A percentile compares a stretch with the other conserved stretches of the same genome.
phyloP scores from a whole-genome alignment of 176 grass and related monocot species.

The Echinochloa phyllopogon region DNA sequence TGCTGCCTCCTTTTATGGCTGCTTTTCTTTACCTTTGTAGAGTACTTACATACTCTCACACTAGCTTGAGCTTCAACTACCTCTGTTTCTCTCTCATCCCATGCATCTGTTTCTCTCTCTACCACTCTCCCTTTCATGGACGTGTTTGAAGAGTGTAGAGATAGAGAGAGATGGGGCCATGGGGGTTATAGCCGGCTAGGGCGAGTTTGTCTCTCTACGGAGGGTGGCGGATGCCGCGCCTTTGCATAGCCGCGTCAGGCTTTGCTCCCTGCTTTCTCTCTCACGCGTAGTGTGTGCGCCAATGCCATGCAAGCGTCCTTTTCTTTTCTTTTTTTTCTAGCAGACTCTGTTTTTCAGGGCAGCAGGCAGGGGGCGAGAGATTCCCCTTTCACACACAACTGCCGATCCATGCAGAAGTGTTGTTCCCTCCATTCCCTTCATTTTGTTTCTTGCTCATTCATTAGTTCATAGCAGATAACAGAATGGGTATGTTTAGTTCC shows the following conservation, averaged over 20 bases:
- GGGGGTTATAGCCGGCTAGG: no score
- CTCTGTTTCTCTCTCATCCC: neutral
- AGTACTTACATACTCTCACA: neutral
- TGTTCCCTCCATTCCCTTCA: neutral
- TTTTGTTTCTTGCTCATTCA: neutral
- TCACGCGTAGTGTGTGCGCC: constrained; percentile 24
- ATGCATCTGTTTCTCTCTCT: neutral
- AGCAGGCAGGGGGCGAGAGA: constrained; percentile 34
- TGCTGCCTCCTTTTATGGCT: constrained; percentile 38
- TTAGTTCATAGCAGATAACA: neutral
- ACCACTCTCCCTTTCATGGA: neutral
- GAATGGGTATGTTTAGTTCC: no score
- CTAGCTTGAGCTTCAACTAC: neutral
- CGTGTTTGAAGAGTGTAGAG: neutral
- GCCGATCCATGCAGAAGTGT: constrained; percentile 43
- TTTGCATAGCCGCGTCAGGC: constrained; percentile 62
- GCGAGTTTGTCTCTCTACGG: constrained; percentile 61
- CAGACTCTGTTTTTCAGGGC: constrained; percentile 39
- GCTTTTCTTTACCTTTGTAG: constrained; percentile 47
- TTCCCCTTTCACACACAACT: constrained; percentile 29
- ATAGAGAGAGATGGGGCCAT: neutral
- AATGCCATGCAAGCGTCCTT: constrained; percentile 34
- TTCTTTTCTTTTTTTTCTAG: neutral
- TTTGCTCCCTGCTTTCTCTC: constrained; percentile 61
- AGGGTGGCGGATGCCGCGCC: constrained; percentile 35